phyloP scores from a whole-genome alignment of 352 stramenopile genomes.

The Globisporangium sylvaticum region DNA sequence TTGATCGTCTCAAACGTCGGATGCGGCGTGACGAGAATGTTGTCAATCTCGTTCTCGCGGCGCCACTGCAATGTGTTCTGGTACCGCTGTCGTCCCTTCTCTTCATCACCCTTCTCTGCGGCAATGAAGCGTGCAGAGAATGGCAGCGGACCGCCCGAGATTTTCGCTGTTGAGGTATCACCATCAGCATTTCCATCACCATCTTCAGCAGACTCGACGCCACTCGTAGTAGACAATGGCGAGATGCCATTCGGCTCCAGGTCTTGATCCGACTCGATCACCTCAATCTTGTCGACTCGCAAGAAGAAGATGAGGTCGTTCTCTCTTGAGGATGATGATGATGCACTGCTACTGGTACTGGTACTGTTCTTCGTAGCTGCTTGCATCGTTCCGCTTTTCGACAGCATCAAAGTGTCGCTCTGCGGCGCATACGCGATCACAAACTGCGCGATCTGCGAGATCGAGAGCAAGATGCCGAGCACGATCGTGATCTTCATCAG shows the following conservation, averaged over 20 bases:
- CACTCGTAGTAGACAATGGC: slow-evolving; percentile 7
- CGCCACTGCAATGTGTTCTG: slow-evolving; percentile 83
- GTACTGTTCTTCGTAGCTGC: not conserved
- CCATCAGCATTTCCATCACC: not conserved
- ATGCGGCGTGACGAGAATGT: slow-evolving; percentile 81
- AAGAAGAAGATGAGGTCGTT: slow-evolving; percentile 45
- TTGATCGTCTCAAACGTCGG: slow-evolving; percentile 88
- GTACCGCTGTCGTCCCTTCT: slow-evolving; percentile 73
- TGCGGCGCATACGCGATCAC: slow-evolving; percentile 35
- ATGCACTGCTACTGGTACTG: slow-evolving; percentile 7
- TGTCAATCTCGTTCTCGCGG: slow-evolving; percentile 81
- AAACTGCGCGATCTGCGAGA: slow-evolving; percentile 75
- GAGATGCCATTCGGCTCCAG: slow-evolving; percentile 16
- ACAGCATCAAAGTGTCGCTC: slow-evolving; percentile 8
- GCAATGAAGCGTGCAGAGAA: slow-evolving; percentile 82
- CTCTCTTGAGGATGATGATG: slow-evolving; percentile 23
- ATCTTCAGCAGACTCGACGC: slow-evolving; percentile 15
- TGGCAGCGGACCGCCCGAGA: slow-evolving; percentile 60
- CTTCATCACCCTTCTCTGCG: slow-evolving; percentile 80
- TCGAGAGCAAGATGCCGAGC: slow-evolving; percentile 69
- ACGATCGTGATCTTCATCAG: slow-evolving; percentile 87
- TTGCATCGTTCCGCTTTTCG: slow-evolving; percentile 13
- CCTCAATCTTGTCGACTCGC: slow-evolving; percentile 58
- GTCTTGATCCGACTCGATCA: slow-evolving; percentile 60
- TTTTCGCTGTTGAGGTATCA: slow-evolving; percentile 9